A percentile compares a stretch with the other conserved stretches of the same genome.
Conservation (phyloP, 2,329 filamentous ascomycete species). For the Fusarium oligoseptatum region DNA sequence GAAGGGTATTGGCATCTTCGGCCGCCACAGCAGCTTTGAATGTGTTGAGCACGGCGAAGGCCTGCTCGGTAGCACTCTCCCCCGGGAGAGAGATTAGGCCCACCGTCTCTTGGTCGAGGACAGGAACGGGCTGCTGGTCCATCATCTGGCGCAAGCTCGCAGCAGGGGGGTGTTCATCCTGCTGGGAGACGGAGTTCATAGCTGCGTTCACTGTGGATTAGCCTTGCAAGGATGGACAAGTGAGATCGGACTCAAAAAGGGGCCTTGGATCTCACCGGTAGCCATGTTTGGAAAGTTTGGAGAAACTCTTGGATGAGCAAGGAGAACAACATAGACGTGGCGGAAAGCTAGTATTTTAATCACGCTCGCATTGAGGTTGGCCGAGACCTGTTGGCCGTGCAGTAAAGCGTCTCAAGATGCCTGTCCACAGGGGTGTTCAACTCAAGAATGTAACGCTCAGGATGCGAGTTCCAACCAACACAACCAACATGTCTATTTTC, state of each 20-base stretch:
- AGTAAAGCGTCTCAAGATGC: neutral
- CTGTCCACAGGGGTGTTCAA: neutral
- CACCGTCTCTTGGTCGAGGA: neutral
- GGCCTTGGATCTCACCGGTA: neutral
- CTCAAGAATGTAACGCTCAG: neutral
- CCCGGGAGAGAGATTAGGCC: neutral
- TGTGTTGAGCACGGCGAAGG: neutral
- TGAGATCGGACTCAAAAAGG: neutral
- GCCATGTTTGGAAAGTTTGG: neutral
- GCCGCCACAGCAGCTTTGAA: constrained; percentile 16
- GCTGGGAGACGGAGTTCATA: neutral
- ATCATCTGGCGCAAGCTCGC: constrained; percentile 23
- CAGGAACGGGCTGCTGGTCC: constrained; percentile 18
- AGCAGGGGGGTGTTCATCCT: neutral
- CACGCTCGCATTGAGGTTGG: neutral
- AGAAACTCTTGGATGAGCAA: neutral
- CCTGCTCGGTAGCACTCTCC: neutral
- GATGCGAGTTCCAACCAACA: neutral
- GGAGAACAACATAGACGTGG: neutral
- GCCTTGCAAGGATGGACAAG: neutral
- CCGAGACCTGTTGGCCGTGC: neutral
- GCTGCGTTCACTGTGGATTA: constrained; percentile 1
- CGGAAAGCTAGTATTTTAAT: neutral
- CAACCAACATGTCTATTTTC: neutral
- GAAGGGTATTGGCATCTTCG: neutral